Base-by-base conservation (phyloP, 2,329 filamentous ascomycete species). In the Amylocarpus encephaloides region DNA sequence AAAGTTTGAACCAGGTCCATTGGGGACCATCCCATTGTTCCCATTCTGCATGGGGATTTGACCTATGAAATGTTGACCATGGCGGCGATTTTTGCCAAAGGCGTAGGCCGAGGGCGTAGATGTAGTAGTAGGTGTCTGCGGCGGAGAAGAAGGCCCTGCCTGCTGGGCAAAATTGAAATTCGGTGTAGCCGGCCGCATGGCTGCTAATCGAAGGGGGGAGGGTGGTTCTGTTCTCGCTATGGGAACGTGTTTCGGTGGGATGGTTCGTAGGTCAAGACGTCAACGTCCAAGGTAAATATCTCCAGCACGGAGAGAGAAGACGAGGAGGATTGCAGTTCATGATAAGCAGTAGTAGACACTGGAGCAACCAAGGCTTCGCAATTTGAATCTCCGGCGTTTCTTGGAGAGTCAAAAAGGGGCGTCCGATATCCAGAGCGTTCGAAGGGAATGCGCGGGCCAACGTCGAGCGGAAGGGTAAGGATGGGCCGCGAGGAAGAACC, bases 81-180 rank as follows among this genome's bases (percentile, higher is more conserved):
- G 50, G 10, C 58, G 58, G 9, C 58, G 56, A 32, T 46, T 59
- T 26, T 57, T 59, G 13, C 32, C 32, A 35, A 50, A 48, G 36
- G 63, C 60, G 49, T 68, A 67, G 48, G 67, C 67, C 41, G 66
- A 60, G 12, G 51, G 47, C 22, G 22, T 26, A 4, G 22, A 26
- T 6, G 59, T 53, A 33, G 67, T 65, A 36, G 70, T 73, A 46
- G 73, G 73, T 36, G 73, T 75, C 44, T 72, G 71, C 36, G 73
- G 73, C 55, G 73, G 73, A 59, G 73, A 76, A 49, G 72, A 70
- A 47, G 71, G 73, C 50, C 70, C 67, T 57, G 66, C 61, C 54
- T 67, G 64, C 50, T 62, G 63, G 55, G 62, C 49, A 48, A 62
- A 61, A 35, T 68, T 68, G 58, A 73, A 66, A 52, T 70, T 69